Percentiles rank a stretch among this genome's conserved stretches.
These are phyloP conservation scores for Curvularia hawaiiensis DNA, from an alignment of 2,329 filamentous ascomycete genomes.

Conservation along the genomic window DNA sequence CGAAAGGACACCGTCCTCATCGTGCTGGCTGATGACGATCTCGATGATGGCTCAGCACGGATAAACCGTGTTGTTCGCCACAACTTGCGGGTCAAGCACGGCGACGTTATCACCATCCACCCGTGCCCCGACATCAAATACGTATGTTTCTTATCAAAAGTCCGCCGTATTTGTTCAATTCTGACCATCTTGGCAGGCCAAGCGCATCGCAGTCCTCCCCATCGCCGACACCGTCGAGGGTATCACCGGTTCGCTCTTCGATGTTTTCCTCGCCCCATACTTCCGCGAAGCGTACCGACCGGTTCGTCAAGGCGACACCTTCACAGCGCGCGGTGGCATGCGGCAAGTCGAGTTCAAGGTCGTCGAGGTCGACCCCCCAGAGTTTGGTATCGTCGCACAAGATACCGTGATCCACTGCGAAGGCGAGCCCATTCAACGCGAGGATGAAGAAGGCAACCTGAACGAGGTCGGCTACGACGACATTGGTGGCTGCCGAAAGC, in stretches of 20 bases:
- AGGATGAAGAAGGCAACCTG: conserved; percentile 98
- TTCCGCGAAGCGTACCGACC: conserved; percentile 99
- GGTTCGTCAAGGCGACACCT: conserved; percentile 95
- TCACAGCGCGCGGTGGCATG: conserved; percentile 98
- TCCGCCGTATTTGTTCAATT: not conserved
- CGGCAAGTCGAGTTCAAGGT: conserved; percentile 99
- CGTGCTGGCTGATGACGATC: conserved; percentile 94
- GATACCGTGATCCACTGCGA: conserved; percentile 99
- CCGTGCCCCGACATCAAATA: conserved; percentile 99
- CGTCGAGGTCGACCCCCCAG: conserved; percentile 95
- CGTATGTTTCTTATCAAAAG: conserved; percentile 62
- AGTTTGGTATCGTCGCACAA: conserved; percentile 98
- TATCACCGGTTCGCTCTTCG: conserved; percentile 95
- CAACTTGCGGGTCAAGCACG: conserved; percentile 98
- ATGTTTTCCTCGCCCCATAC: conserved; percentile 98
- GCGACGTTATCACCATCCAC: conserved; percentile 96
- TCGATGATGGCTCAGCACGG: conserved; percentile 94
- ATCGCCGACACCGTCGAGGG: conserved; percentile 99
- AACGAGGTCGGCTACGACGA: conserved; percentile 99
- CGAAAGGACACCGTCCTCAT: conserved; percentile 98
- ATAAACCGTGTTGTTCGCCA: conserved; percentile 99
- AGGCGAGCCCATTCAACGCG: conserved; percentile 93
- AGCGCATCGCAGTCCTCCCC: conserved; percentile 96
- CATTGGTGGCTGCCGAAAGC: conserved; percentile 98
- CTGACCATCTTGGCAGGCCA: conserved; percentile 68